Evolutionary conservation across 768 basidiomycete species (phyloP).

Genomic region (Leccinum uliginosum): DNA sequence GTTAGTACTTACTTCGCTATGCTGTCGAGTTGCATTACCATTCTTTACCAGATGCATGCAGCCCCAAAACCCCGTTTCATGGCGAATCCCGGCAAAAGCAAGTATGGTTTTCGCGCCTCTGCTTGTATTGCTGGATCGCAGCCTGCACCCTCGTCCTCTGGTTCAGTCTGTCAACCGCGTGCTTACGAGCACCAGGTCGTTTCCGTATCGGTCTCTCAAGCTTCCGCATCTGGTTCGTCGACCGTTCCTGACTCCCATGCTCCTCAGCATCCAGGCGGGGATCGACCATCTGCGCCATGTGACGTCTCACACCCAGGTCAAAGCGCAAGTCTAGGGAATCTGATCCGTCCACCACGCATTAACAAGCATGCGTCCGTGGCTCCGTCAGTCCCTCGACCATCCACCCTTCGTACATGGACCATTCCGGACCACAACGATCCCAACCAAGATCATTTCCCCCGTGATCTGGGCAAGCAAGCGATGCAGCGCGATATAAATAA

Average conservation of each 20-base stretch:
- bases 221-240: background rate
- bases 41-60: background rate
- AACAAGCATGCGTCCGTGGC: background rate
- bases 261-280: background rate
- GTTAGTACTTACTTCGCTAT: no score
- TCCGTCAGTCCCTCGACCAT: background rate
- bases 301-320: background rate
- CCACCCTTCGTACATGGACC: no score
- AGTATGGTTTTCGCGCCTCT: background rate
- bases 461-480: background rate
- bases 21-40: background rate
- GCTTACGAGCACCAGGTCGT: background rate
- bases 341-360: background rate
- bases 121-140: background rate
- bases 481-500: background rate
- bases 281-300: background rate
- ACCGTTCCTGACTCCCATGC: background rate
- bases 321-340: background rate
- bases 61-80: background rate
- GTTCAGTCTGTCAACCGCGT: background rate
- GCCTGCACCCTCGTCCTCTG: background rate
- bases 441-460: background rate
- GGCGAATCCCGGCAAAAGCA: background rate
- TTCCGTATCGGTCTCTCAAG: background rate
- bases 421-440: background rate